Evolutionary conservation across 768 basidiomycete species (phyloP).

Genomic region (Leccinellum luteum): DNA sequence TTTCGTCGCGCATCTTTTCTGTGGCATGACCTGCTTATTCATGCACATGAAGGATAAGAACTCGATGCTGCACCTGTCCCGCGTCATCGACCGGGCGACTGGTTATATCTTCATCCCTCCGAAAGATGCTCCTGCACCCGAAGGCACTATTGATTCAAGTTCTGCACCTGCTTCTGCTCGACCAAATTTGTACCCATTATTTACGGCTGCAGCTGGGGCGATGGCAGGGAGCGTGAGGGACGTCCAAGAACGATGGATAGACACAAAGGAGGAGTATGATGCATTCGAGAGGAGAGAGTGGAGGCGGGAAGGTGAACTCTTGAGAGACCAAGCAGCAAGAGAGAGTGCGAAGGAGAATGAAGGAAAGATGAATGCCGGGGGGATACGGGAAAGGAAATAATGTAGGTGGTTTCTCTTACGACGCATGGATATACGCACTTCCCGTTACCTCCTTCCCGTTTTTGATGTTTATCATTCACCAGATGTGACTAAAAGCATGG

Average conservation of each 20-base stretch:
- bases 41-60: conserved; percentile 68
- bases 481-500: too few species aligned
- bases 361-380: conserved; percentile 3
- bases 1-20: background rate
- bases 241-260: conserved; percentile 94
- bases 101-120: conserved; percentile 87
- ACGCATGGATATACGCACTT: background rate
- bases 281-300: conserved; percentile 75
- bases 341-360: conserved; percentile 8
- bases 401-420: conserved; percentile 5
- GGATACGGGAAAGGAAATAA: conserved; percentile 31
- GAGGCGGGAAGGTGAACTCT: conserved; percentile 65
- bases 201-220: conserved; percentile 61
- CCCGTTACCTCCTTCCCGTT: background rate
- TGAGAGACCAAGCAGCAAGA: conserved; percentile 24
- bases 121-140: conserved; percentile 29
- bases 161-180: conserved; percentile 39
- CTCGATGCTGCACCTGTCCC: conserved; percentile 89
- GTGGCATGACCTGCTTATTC: background rate
- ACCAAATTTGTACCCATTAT: conserved; percentile 66
- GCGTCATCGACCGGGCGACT: conserved; percentile 83
- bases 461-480: background rate
- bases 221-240: conserved; percentile 60
- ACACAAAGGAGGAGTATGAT: conserved; percentile 78
- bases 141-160: conserved; percentile 31